Evolutionary conservation across 768 basidiomycete genomes (phyloP).

Genomic region (Ephemerocybe angulata): DNA sequence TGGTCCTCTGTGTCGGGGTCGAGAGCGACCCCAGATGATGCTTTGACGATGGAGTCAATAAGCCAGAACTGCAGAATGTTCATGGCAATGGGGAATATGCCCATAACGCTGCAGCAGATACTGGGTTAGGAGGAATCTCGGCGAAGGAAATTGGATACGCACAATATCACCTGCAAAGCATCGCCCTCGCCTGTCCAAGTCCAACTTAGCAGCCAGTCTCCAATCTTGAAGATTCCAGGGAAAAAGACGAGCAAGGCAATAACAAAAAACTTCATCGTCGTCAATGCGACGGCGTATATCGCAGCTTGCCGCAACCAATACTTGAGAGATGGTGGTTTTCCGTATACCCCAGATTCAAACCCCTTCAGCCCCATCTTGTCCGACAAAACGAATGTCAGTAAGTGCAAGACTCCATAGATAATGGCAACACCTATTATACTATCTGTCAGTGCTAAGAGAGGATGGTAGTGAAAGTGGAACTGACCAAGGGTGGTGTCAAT

Average conservation of each 20-base stretch:
- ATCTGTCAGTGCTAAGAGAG: not conserved
- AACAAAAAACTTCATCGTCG: conserved; percentile 91
- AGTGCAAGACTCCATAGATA: conserved; percentile 70
- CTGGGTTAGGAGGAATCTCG: conserved; percentile 2
- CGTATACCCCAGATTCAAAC: conserved; percentile 86
- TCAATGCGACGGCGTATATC: conserved; percentile 77
- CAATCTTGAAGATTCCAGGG: conserved; percentile 67
- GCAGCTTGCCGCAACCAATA: conserved; percentile 77
- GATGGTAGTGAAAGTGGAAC: conserved; percentile 19
- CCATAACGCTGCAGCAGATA: conserved; percentile 65
- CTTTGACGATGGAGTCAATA: conserved; percentile 91
- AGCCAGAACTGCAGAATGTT: conserved; percentile 93
- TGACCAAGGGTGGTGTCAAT: conserved; percentile 88
- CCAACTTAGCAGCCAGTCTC: conserved; percentile 87
- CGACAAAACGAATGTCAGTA: conserved; percentile 60
- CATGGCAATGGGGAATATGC: conserved; percentile 85
- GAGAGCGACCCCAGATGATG: conserved; percentile 32
- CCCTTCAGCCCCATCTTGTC: conserved; percentile 66
- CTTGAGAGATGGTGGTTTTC: conserved; percentile 68
- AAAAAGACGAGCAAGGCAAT: conserved; percentile 67
- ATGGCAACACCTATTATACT: conserved; percentile 65
- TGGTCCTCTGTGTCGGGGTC: not conserved
- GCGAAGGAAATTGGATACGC: conserved; percentile 26
- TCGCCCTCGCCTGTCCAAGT: conserved; percentile 59
- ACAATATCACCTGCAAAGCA: conserved; percentile 77